Evolutionary conservation across 2,329 filamentous ascomycete species (phyloP), one percentile per base, ranked within the genome.

Genomic region (Aureobasidium sp.): DNA sequence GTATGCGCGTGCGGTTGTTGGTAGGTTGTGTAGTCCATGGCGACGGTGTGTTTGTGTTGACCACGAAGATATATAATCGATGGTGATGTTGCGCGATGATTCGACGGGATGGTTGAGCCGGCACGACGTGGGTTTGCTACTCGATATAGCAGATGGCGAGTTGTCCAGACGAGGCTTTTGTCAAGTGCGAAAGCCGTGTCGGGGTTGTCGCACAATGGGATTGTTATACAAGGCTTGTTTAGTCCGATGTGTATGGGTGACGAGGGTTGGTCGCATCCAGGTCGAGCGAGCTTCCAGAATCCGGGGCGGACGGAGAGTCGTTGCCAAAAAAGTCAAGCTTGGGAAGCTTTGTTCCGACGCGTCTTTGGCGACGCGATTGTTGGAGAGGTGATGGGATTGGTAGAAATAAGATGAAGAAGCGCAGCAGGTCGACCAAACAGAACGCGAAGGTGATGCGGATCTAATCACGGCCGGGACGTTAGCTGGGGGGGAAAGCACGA

Each of bases 21-120:
- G 64, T 79, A 79, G 64, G 77, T 75, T 64, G 77, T 72, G 72
- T 80, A 79, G 66, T 80, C 78, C 71, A 78, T 80, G 61, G 64
- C 68, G 73, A 72, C 57, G 22, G n/a, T 48, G 9, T 15, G 27
- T 54, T 42, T 42, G 37, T 42, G 17, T 29, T 14, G 8, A 11
- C 5, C 12, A 8, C 24, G 33, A 27, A 7, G 11, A 2, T 48
- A 15, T 24, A 39, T 48, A 19, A 19, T 8, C 17, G 3, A 7
- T n/a, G 17, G 8, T 39, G 52, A 6, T 22, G 27, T 45, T 39
- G 53, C 39, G 54, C 31, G 33, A 44, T 35, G 42, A 37, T 47
- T 15, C 27, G 54, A 29, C 33, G 27, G 19, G 11, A 19, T 31
- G 11, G 35, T 27, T 17, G 53, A 5, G 19, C 6, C 45, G n/a